Evolutionary conservation across 2,329 filamentous ascomycete genomes (phyloP).

Genomic region (Apiospora marii): DNA sequence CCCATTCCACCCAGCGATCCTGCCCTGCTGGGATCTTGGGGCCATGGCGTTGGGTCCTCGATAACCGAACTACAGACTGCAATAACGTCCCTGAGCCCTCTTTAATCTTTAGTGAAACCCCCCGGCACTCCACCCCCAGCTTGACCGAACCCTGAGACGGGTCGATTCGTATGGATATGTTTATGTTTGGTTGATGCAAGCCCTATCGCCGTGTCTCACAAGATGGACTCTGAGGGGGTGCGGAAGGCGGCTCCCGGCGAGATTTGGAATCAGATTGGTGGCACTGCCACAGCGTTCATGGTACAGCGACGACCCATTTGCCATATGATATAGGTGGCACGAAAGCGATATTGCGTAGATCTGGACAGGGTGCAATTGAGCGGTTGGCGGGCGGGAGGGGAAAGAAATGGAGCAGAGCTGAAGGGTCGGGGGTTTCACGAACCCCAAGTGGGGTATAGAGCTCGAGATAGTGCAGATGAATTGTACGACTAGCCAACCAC

Average conservation of each 20-base stretch:
- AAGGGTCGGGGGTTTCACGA: constrained; percentile 16
- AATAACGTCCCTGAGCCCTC: not conserved
- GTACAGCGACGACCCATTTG: not conserved
- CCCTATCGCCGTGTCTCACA: not conserved
- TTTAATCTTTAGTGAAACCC: constrained; percentile 9
- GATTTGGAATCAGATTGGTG: not conserved
- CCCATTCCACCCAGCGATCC: not conserved
- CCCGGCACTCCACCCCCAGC: not conserved
- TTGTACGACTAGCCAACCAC: not conserved
- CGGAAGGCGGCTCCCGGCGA: not conserved
- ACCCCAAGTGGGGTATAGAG: not conserved
- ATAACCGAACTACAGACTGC: not conserved
- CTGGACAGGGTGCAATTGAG: not conserved
- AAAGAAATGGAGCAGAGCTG: constrained; percentile 10
- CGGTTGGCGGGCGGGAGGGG: constrained; percentile 7
- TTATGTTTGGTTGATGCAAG: not conserved
- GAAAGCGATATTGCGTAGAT: not conserved
- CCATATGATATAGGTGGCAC: not conserved
- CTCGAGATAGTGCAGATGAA: not conserved
- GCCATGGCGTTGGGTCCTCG: constrained; percentile 10
- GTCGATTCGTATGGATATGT: not conserved
- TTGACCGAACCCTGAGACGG: not conserved
- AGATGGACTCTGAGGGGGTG: not conserved
- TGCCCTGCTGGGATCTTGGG: not conserved
- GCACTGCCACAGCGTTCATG: not conserved